Base-by-base conservation (phyloP, 208 protist species). In the Phytomonas francai region DNA sequence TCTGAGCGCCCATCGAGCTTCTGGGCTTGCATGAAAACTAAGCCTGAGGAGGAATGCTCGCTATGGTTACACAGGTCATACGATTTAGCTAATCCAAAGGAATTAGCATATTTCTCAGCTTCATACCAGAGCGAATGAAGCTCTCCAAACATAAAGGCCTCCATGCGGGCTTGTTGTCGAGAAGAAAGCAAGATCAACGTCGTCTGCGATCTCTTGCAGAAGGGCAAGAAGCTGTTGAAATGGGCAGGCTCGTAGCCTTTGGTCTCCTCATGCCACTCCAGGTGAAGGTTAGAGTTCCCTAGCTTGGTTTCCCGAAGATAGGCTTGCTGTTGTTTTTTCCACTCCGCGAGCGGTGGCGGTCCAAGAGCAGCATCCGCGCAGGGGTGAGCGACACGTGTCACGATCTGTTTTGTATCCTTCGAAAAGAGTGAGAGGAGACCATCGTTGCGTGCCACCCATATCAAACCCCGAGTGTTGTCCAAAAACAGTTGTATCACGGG, bases 401-500 rank as follows among this genome's bases (percentile, higher is more conserved):
- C 64, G 32, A 93, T 65, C 29, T 65, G 62, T 63, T 90, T 89
- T 27, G 78, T 83, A 28, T 78, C 67, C n/a, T 82, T 91, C 16
- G 80, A 84, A 79, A 93, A 83, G 39, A 95, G 49, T 0, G 81
- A 86, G 19, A 92, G 67, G 7, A 86, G 71, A 58, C 90, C 90
- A 72, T 93, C 85, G 73, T 85, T 82, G 25, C 90, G 83, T 12
- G 85, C 80, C 31, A 91, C 77, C 86, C 87, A 95, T 4, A 95
- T 5, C 7, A 76, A 75, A 4, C 75, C 73, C 12, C 78, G 71
- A 22, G 59, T 62, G 19, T 77, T n/a, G 67, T 95, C 87, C 12
- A 92, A 64, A 71, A 87, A 88, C 5, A 95, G 70, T 25, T 76
- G 30, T 22, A 79, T 72, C 49, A 95, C 79, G 56, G 87, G 87